phyloP scores from a whole-genome alignment of 2,329 filamentous ascomycete species.

The Cladosporium sp. region DNA sequence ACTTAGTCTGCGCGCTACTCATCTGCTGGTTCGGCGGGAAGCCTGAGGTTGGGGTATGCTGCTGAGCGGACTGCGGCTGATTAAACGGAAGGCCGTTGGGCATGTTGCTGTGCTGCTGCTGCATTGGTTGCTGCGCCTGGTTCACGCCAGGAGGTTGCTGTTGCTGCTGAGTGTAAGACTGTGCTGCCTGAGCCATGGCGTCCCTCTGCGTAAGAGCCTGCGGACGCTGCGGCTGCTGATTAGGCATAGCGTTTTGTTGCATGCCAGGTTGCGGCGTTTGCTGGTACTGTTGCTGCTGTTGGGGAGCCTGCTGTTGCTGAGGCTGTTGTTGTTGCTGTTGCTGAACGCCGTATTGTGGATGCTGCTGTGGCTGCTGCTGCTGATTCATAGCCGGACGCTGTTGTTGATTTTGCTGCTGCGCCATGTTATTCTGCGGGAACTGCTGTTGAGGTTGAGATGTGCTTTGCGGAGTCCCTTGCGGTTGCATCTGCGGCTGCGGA shows the following conservation, averaged over 20 bases:
- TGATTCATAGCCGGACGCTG: constrained; percentile 16
- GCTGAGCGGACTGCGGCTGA: constrained; percentile 15
- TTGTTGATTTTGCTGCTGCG: constrained; percentile 10
- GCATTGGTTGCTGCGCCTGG: constrained; percentile 8
- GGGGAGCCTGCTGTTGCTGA: constrained; percentile 32
- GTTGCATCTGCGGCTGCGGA: constrained; percentile 13
- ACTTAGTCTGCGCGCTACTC: constrained; percentile 43
- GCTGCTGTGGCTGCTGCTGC: constrained; percentile 13
- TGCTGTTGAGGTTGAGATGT: constrained; percentile 8
- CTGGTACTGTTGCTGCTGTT: constrained; percentile 15
- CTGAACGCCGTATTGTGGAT: constrained; percentile 13
- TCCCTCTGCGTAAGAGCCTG: constrained; percentile 38
- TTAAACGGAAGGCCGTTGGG: not conserved
- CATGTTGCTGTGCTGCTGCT: constrained; percentile 12
- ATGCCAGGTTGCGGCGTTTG: constrained; percentile 16
- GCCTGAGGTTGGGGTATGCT: constrained; percentile 15
- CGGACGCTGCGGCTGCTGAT: constrained; percentile 20
- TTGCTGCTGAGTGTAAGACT: constrained; percentile 15
- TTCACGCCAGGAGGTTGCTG: constrained; percentile 13
- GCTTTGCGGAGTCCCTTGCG: constrained; percentile 9
- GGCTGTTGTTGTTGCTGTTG: constrained; percentile 20
- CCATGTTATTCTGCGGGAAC: constrained; percentile 8
- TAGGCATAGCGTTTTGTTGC: constrained; percentile 10
- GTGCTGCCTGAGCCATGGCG: constrained; percentile 36
- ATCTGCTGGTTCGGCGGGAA: constrained; percentile 16